These are phyloP conservation scores for Monilinia laxa DNA, from an alignment of 2,329 filamentous ascomycete species.

Conservation along the genomic window DNA sequence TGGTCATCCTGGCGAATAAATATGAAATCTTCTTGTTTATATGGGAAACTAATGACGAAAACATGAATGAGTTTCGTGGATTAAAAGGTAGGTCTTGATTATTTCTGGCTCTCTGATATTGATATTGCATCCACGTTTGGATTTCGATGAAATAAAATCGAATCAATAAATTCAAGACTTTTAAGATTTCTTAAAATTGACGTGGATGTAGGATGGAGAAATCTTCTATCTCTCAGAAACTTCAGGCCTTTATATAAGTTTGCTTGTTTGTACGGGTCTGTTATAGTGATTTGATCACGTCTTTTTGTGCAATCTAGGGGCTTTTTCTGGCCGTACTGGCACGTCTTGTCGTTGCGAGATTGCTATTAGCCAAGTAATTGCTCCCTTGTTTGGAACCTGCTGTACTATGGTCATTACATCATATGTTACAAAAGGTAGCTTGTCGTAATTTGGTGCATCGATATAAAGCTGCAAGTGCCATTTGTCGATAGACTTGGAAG, in stretches of 20 bases:
- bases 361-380: neutral
- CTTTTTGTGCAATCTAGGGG: neutral
- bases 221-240: neutral
- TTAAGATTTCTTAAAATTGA: neutral
- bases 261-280: neutral
- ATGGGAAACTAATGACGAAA: neutral
- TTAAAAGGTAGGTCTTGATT: neutral
- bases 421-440: neutral
- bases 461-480: too few species aligned
- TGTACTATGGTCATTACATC: neutral
- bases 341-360: neutral
- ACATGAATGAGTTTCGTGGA: fast-evolving
- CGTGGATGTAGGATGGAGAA: neutral
- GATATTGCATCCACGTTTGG: neutral
- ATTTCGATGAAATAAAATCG: neutral
- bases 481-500: too few species aligned
- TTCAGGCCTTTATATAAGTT: neutral
- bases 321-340: neutral
- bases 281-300: neutral
- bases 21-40: neutral
- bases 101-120: neutral
- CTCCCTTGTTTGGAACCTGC: neutral
- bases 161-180: neutral
- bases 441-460: too few species aligned
- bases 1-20: neutral